Percentiles rank a stretch among this genome's conserved stretches.
These are phyloP conservation scores for Termitomyces sp. DNA, from an alignment of 768 basidiomycete species.

Conservation along the genomic window DNA sequence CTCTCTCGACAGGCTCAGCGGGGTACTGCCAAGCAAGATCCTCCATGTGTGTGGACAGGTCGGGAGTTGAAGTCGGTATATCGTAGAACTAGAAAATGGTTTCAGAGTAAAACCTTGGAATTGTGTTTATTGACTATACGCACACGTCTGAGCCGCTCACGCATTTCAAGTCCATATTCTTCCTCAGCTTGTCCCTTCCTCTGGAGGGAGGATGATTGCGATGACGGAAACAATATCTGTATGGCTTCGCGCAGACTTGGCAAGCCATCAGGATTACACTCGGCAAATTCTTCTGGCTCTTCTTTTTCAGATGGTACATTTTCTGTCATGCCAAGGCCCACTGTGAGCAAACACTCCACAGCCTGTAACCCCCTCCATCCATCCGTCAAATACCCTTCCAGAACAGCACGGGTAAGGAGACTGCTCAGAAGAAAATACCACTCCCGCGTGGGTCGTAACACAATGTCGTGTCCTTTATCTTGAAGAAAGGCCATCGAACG, in stretches of 20 bases:
- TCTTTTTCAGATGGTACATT: constrained; percentile 28
- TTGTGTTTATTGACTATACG: constrained; percentile 18
- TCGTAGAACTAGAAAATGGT: constrained; percentile 58
- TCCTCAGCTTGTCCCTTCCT: constrained; percentile 50
- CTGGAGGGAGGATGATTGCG: constrained; percentile 27
- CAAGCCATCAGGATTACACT: constrained; percentile 73
- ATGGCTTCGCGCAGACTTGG: constrained; percentile 63
- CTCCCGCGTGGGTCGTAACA: constrained; percentile 61
- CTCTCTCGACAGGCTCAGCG: constrained; percentile 75
- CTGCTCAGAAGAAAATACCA: constrained; percentile 82
- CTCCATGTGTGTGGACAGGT: constrained; percentile 77
- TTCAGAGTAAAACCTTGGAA: neutral
- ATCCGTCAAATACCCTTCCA: constrained; percentile 80
- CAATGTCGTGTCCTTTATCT: constrained; percentile 35
- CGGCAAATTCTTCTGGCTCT: constrained; percentile 34
- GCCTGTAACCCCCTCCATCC: constrained; percentile 74
- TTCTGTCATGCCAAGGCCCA: constrained; percentile 52
- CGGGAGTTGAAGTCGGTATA: constrained; percentile 63
- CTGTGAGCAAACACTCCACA: constrained; percentile 64
- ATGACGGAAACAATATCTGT: constrained; percentile 61
- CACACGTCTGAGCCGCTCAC: constrained; percentile 62
- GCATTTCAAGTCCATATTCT: constrained; percentile 75
- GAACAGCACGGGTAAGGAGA: constrained; percentile 72
- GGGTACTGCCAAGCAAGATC: constrained; percentile 75
- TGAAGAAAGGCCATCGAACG: constrained; percentile 12